Evolutionary conservation across 495 filamentous ascomycete genomes (phyloP).

Genomic region (Lineolata rhizophorae): DNA sequence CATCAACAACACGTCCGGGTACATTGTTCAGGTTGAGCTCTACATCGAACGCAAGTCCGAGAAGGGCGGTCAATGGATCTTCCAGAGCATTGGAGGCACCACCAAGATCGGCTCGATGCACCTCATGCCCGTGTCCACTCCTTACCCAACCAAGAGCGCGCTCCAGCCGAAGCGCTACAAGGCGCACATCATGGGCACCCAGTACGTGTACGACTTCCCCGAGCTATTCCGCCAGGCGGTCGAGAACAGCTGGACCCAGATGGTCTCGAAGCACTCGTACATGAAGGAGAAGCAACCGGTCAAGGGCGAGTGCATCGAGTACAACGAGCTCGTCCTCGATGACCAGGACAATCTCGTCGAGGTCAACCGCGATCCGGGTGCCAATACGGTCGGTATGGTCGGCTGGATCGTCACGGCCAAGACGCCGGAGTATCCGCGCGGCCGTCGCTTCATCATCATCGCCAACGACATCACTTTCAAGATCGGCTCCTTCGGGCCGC

Average conservation of each 20-base stretch:
- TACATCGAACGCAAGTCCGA: slow-evolving; percentile 96
- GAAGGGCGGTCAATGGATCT: slow-evolving; percentile 78
- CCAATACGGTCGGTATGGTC: slow-evolving; percentile 94
- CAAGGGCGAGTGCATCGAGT: slow-evolving; percentile 83
- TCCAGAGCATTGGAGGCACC: slow-evolving; percentile 90
- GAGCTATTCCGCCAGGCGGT: slow-evolving; percentile 97
- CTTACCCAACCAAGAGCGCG: slow-evolving; percentile 96
- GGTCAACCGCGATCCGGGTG: slow-evolving; percentile 80
- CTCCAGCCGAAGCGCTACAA: slow-evolving; percentile 98
- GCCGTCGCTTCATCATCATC: slow-evolving; percentile 80
- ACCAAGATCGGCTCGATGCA: slow-evolving; percentile 94
- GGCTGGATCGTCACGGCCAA: slow-evolving; percentile 93
- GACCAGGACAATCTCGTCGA: slow-evolving; percentile 82
- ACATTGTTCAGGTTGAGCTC: slow-evolving; percentile 91
- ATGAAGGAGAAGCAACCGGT: slow-evolving; percentile 63
- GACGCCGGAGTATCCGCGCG: slow-evolving; percentile 91
- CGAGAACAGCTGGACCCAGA: slow-evolving; percentile 79
- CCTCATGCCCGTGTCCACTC: slow-evolving; percentile 67
- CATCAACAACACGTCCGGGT: slow-evolving; percentile 98
- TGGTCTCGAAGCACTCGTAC: slow-evolving; percentile 42
- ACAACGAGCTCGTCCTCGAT: slow-evolving; percentile 81
- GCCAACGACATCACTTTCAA: slow-evolving; percentile 99
- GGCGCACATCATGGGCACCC: slow-evolving; percentile 95
- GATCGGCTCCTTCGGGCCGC: slow-evolving; percentile 91
- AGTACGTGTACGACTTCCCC: slow-evolving; percentile 99